Base-by-base conservation (phyloP, 345 rosid genomes). In the Cardamine occulta region DNA sequence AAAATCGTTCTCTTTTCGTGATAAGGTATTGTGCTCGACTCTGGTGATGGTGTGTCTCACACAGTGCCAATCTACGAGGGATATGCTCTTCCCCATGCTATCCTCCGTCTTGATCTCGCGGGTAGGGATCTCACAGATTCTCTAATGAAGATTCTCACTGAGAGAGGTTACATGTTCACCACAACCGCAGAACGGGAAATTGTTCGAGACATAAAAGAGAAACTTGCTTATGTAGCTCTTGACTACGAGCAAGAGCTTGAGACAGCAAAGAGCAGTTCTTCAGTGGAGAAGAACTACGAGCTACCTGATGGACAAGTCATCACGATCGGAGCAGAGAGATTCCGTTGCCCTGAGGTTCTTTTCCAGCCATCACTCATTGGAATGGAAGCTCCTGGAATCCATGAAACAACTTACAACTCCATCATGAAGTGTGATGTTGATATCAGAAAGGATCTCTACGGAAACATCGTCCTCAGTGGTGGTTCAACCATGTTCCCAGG, bases 31-130 rank as follows among this genome's bases (percentile, higher is more conserved):
- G 89, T 85, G 77, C 83, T 85, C 63, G 90, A 86, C 47, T 86
- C 89, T 63, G 88, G 88, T 71, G 88, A 81, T 34, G 90, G 88
- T 60, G 88, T 85, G 29, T 83, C 87, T 70, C 88, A 85, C 75
- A 85, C 88, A 0, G 88, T 85, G 68, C 89, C 89, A n/a, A 86
- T 86, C 66, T 86, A 86, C 60, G 87, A 86, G 66, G 90, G 90
- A 6, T 86, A 84, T 71, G 90, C 88, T n/a, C 90, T 85, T 35
- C 88, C 90, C 1, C 88, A 85, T 59, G 90, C 90, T 53, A 87
- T 87, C 81, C 88, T 85, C 49, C 81, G 87, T 80, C 90, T 85
- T 29, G 88, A 87, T 77, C 85, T 83, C 54, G 90, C 90, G 7
- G 90, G 88, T 74, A 68, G 90, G 32, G 90, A 85, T 70, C 80